Conservation (phyloP, 75 land plant species). For the Larix kaempferi region DNA sequence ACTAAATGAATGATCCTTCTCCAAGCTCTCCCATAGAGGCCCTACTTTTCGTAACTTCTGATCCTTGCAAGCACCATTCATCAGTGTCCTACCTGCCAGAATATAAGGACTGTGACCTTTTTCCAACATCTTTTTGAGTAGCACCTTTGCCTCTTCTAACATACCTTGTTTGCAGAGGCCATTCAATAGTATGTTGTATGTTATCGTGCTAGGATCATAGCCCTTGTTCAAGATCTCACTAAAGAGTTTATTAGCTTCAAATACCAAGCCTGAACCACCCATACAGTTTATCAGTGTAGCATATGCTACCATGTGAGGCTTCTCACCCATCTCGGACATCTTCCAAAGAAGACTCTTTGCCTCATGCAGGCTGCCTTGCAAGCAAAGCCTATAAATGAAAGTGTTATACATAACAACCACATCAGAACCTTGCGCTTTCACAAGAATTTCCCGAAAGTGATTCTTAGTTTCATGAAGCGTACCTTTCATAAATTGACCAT, state of each 20-base stretch:
- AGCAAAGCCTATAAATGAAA: not conserved
- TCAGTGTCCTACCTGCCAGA: conserved; percentile 23
- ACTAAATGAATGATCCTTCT: conserved; percentile 12
- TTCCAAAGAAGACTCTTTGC: conserved; percentile 7
- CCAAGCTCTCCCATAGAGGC: conserved; percentile 31
- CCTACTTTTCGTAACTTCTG: conserved; percentile 28
- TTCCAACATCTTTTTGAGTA: conserved; percentile 36
- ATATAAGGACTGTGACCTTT: conserved; percentile 25
- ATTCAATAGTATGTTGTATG: conserved; percentile 30
- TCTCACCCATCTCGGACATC: conserved; percentile 8
- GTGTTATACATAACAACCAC: conserved; percentile 3
- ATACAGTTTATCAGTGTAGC: conserved; percentile 18
- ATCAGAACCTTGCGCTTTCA: not conserved
- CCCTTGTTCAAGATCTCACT: conserved; percentile 11
- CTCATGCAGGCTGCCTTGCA: conserved; percentile 10
- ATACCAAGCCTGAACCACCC: conserved; percentile 11
- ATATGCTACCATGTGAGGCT: conserved; percentile 13
- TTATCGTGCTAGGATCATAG: conserved; percentile 8
- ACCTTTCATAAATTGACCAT: conserved; percentile 13
- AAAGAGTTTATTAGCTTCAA: conserved; percentile 16
- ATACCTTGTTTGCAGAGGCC: conserved; percentile 39
- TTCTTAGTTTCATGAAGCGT: not conserved
- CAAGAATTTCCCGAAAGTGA: not conserved
- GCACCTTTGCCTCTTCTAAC: conserved; percentile 30
- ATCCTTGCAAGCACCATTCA: conserved; percentile 26